phyloP scores from a whole-genome alignment of 352 stramenopile species.

The Achlya hypogyna region DNA sequence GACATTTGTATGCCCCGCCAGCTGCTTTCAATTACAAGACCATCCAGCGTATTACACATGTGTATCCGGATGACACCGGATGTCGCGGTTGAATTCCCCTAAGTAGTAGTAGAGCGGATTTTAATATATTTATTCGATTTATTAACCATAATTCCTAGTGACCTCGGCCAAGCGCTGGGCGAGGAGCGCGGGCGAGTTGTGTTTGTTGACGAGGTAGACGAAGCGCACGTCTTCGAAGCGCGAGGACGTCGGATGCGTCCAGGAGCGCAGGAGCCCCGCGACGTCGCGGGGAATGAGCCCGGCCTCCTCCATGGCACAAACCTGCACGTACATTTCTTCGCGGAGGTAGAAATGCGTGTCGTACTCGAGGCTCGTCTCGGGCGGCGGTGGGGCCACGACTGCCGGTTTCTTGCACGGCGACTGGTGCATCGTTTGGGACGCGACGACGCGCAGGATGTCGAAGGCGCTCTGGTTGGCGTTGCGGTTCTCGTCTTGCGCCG shows the following conservation, averaged over 20 bases:
- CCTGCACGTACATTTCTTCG: conserved; percentile 81
- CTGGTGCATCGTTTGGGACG: conserved; percentile 54
- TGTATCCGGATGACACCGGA: neutral
- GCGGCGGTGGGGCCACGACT: conserved; percentile 12
- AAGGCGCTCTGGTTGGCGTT: conserved; percentile 46
- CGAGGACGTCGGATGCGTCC: conserved; percentile 78
- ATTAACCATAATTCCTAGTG: conserved; percentile 12
- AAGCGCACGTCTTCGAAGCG: conserved; percentile 82
- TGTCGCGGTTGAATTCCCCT: neutral
- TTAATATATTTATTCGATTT: too few species aligned
- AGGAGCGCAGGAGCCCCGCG: conserved; percentile 56
- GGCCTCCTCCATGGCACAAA: conserved; percentile 70
- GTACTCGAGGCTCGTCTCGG: neutral
- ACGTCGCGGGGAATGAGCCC: conserved; percentile 55
- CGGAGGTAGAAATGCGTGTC: conserved; percentile 78
- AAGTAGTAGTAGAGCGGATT: neutral
- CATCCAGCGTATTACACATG: neutral
- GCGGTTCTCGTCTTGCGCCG: neutral
- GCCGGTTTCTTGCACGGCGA: conserved; percentile 26
- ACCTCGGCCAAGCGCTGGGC: conserved; percentile 45
- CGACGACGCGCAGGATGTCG: conserved; percentile 76
- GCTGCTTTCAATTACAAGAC: neutral
- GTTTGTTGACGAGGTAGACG: conserved; percentile 83
- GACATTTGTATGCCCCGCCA: neutral
- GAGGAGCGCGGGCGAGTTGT: conserved; percentile 58